Conservation (phyloP, 306 rosid species). For the Lagenaria siceraria region DNA sequence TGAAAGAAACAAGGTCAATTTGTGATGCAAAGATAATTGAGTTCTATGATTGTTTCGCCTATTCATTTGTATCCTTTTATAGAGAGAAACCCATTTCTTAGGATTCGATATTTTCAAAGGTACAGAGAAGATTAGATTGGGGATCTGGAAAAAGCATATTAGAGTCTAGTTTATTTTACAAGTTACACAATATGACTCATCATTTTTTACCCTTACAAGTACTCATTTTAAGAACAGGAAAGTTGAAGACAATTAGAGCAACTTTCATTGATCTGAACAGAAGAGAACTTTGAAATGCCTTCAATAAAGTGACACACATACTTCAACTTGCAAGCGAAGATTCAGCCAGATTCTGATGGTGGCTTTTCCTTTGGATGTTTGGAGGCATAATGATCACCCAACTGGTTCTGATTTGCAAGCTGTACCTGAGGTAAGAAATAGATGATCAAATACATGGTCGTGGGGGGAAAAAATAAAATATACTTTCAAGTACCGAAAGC, state of each 20-base stretch:
- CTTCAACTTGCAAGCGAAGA: not conserved
- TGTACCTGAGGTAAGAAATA: constrained; percentile 44
- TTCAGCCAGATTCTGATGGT: constrained; percentile 52
- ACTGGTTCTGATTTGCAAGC: constrained; percentile 80
- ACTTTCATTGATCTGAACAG: not conserved
- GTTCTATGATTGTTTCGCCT: too few relatives aligned
- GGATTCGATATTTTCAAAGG: not conserved
- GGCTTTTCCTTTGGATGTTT: constrained; percentile 97
- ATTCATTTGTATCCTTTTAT: not conserved
- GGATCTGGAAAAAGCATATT: not conserved
- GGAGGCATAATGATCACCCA: constrained; percentile 66
- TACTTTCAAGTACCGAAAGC: not conserved
- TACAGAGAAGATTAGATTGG: not conserved
- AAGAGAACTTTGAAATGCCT: not conserved
- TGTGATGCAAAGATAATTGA: too few relatives aligned
- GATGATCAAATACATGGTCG: not conserved
- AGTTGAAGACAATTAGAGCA: not conserved
- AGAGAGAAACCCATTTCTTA: not conserved
- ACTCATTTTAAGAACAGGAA: not conserved
- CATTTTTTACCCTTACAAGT: not conserved
- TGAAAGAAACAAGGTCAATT: too few relatives aligned
- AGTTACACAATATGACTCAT: not conserved
- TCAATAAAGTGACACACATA: not conserved
- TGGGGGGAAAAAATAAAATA: not conserved
- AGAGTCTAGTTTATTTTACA: constrained; percentile 1